Percentiles rank a stretch among this genome's conserved stretches.
Evolutionary conservation across 2,329 filamentous ascomycete species (phyloP).

Genomic region (Pseudocercospora ulei): DNA sequence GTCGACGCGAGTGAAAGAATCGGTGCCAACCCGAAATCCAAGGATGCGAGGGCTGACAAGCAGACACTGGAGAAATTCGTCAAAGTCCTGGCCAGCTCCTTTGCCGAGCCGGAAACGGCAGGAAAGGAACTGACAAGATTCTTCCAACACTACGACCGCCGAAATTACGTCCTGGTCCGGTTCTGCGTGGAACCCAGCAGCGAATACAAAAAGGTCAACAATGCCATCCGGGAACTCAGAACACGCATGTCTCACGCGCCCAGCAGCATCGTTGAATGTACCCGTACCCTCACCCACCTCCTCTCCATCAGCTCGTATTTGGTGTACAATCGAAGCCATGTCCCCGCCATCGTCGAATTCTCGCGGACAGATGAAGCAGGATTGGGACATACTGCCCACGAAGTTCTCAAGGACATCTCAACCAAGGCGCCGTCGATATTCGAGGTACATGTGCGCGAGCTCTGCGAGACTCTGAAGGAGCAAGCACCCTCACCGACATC

Average conservation of each 20-base stretch:
- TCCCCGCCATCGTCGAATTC: conserved; percentile 78
- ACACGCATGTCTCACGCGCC: conserved; percentile 56
- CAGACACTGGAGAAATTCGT: conserved; percentile 58
- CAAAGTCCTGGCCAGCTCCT: conserved; percentile 59
- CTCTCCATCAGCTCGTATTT: conserved; percentile 75
- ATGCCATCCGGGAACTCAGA: conserved; percentile 79
- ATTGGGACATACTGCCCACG: conserved; percentile 69
- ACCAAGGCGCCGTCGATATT: conserved; percentile 80
- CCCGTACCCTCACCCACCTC: conserved; percentile 72
- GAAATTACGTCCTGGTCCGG: conserved; percentile 78
- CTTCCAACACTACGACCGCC: conserved; percentile 79
- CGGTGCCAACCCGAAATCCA: conserved; percentile 53
- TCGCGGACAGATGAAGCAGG: conserved; percentile 74
- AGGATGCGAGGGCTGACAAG: conserved; percentile 59
- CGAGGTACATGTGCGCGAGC: conserved; percentile 80
- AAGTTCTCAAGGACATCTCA: conserved; percentile 85
- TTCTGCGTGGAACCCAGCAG: conserved; percentile 76
- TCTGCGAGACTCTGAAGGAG: conserved; percentile 76
- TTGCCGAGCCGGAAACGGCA: conserved; percentile 65
- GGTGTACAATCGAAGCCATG: conserved; percentile 88
- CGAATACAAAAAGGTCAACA: conserved; percentile 83
- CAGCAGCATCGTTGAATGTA: conserved; percentile 49
- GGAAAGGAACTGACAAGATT: conserved; percentile 77
- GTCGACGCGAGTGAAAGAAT: conserved; percentile 77
- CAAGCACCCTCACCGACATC: conserved; percentile 63